Conservation (phyloP, 495 filamentous ascomycete species). For the Penicillium odoratum region DNA sequence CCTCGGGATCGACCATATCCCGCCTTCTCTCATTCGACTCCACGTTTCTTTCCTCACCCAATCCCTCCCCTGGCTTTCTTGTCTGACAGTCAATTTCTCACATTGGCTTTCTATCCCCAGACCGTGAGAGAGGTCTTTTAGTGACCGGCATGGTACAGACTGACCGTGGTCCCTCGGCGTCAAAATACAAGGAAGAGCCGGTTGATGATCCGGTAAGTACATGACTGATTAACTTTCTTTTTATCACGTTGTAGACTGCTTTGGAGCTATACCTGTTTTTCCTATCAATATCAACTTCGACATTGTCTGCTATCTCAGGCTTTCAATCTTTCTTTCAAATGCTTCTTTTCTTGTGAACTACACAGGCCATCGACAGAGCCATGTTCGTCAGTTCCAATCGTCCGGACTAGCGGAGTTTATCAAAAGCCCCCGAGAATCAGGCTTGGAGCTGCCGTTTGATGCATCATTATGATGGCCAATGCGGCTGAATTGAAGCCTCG, state of each 20-base stretch:
- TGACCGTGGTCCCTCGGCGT: conserved; percentile 41
- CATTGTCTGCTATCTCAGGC: conserved; percentile 1
- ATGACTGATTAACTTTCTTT: conserved; percentile 13
- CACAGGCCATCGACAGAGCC: no score
- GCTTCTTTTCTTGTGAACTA: neutral
- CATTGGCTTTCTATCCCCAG: conserved; percentile 20
- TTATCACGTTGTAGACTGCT: conserved; percentile 9
- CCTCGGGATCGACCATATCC: conserved; percentile 18
- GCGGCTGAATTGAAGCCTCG: neutral
- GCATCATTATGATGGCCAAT: neutral
- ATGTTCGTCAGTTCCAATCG: neutral
- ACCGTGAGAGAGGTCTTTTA: conserved; percentile 32
- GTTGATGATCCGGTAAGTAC: conserved; percentile 45
- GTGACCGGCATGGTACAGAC: conserved; percentile 52
- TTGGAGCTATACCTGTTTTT: conserved; percentile 15
- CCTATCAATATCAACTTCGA: conserved; percentile 24
- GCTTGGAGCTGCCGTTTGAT: neutral
- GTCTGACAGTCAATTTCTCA: neutral
- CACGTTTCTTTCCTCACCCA: conserved; percentile 21
- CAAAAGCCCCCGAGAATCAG: neutral
- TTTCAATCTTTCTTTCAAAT: conserved; percentile 16
- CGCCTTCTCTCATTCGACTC: conserved; percentile 12
- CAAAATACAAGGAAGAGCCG: conserved; percentile 47
- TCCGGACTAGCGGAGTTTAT: no score
- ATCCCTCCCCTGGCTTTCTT: conserved; percentile 15